Base-by-base conservation (phyloP, 345 rosid species). In the Noccaea bulbosa region DNA sequence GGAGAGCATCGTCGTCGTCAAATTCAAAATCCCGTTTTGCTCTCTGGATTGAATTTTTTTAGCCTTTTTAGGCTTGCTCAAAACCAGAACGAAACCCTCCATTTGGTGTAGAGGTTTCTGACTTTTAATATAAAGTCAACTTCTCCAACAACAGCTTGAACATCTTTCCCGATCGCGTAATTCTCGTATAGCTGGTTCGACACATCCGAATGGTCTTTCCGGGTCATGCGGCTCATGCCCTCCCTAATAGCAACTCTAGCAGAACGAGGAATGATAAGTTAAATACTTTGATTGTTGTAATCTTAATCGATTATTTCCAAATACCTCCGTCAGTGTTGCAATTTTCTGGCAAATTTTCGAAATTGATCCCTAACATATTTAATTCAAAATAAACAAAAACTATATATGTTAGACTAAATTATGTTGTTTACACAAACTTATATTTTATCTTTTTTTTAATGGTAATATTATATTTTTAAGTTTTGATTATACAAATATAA, bases 131-230 rank as follows among this genome's bases (percentile, higher is more conserved):
- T 48, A 5, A n/a, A 33, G 30, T 27, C 30, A 27, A 27, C 30
- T 27, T 91, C 99, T 89, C 99, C 99, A 32, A 94, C 99, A 69
- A 94, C 99, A 74, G 96, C 97, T 81, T n/a, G n/a, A n/a, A n/a
- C n/a, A n/a, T n/a, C n/a, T n/a, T n/a, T n/a, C n/a, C n/a, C n/a
- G n/a, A n/a, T n/a, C n/a, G n/a, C n/a, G n/a, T n/a, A n/a, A n/a
- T n/a, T n/a, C n/a, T n/a, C n/a, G n/a, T 94, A 94, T 22, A 94
- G 80, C 97, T 93, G 97, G 83, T 91, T 93, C 55, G 98, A 93
- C 63, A 93, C 96, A 79, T 93, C 97, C 0, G 97, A 57, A 77
- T 93, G 98, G 83, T 91, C 98, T 58, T 85, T 76, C 6, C 96
- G 93, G 57, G 98, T 91, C 97, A 91, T 93, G 6, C 94, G 92